Conservation (phyloP, 2,329 filamentous ascomycete genomes). For the Colletotrichum neosansevieriae region DNA sequence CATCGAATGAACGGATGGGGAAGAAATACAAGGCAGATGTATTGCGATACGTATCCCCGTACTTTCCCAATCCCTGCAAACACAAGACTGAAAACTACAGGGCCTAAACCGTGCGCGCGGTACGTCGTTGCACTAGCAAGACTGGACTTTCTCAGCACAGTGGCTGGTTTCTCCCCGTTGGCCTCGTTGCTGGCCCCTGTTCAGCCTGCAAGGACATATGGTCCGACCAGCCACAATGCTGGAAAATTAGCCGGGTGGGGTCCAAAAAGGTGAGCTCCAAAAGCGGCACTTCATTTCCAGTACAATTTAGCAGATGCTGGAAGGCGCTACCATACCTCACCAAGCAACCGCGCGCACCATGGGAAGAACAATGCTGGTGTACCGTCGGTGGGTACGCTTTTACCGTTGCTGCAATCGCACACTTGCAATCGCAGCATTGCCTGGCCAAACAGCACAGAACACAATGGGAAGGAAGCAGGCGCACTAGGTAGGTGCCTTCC, state of each 20-base stretch:
- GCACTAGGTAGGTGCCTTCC: no score
- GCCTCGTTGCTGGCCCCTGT: conserved; percentile 10
- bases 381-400: neutral
- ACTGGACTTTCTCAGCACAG: conserved; percentile 1
- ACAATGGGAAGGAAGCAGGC: no score
- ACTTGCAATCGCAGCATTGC: neutral
- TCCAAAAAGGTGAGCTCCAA: neutral
- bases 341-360: conserved; percentile 19
- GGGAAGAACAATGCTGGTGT: neutral
- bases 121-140: neutral
- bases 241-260: conserved; percentile 8
- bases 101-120: conserved; percentile 47
- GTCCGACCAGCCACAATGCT: conserved; percentile 26
- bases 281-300: neutral
- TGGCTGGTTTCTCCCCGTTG: conserved; percentile 29
- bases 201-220: conserved; percentile 2
- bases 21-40: neutral
- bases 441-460: neutral
- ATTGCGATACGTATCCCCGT: neutral
- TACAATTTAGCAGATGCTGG: conserved; percentile 21
- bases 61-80: conserved; percentile 20
- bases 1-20: neutral
- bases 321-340: conserved; percentile 2
- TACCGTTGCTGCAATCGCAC: neutral
- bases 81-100: conserved; percentile 17